phyloP scores from a whole-genome alignment of 1,284 basidiomycete species.

The Microbotryomycetes sp. region DNA sequence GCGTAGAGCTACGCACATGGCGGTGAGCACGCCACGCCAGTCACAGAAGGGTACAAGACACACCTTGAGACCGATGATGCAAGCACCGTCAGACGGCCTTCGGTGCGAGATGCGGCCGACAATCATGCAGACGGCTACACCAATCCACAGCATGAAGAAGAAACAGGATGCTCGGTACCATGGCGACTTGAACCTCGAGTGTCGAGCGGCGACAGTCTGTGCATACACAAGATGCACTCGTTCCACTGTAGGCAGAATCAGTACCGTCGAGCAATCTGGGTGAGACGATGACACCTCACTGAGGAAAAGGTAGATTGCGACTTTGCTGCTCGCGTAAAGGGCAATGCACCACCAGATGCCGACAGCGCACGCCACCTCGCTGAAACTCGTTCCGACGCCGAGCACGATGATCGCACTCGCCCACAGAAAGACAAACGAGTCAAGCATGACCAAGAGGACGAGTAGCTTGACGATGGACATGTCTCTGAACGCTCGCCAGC shows the following conservation, averaged over 20 bases:
- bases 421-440: conserved; percentile 38
- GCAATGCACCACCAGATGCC: conserved; percentile 42
- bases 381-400: conserved; percentile 43
- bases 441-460: conserved; percentile 5
- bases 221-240: conserved; percentile 42
- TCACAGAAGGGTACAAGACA: conserved; percentile 5
- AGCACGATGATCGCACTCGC: conserved; percentile 42
- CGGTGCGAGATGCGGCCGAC: conserved; percentile 42
- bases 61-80: conserved; percentile 47
- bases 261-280: conserved; percentile 36
- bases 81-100: conserved; percentile 41
- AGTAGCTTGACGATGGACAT: conserved; percentile 33
- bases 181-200: conserved; percentile 34
- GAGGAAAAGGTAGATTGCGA: conserved; percentile 41
- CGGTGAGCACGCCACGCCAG: conserved; percentile 31
- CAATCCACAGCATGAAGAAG: conserved; percentile 40
- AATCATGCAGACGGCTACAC: conserved; percentile 40
- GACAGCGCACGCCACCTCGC: conserved; percentile 38
- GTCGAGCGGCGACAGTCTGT: not conserved
- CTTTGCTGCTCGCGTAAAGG: conserved; percentile 41
- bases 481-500: conserved; percentile 35
- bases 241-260: conserved; percentile 1
- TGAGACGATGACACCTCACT: not conserved
- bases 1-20: conserved; percentile 12
- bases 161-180: conserved; percentile 42